Conservation (phyloP, 352 stramenopile genomes). For the Phytopythium sindhum region DNA sequence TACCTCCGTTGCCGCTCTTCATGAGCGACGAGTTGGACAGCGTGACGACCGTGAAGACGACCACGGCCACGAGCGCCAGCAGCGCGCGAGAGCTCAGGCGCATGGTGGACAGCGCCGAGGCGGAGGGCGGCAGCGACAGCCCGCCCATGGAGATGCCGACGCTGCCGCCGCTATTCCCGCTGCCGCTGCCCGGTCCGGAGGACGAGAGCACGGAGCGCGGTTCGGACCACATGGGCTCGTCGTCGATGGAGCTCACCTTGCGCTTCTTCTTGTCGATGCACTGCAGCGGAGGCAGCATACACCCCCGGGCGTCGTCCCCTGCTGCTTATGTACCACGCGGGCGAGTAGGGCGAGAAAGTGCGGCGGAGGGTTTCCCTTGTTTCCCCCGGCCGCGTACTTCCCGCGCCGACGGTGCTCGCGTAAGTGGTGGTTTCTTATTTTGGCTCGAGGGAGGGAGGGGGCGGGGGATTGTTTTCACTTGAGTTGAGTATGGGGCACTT, state of each 20-base stretch:
- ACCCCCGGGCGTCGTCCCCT: too few relatives aligned
- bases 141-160: conserved; percentile 6
- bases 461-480: neutral
- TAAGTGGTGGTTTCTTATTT: neutral
- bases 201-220: conserved; percentile 16
- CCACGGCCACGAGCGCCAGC: conserved; percentile 42
- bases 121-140: conserved; percentile 23
- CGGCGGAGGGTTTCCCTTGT: too few relatives aligned
- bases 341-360: too few relatives aligned
- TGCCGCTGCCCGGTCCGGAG: conserved; percentile 13
- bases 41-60: conserved; percentile 57
- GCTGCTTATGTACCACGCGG: too few relatives aligned
- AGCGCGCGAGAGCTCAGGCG: conserved; percentile 51
- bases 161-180: conserved; percentile 5
- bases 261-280: conserved; percentile 73
- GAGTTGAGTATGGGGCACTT: neutral
- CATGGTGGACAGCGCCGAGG: conserved; percentile 29
- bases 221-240: conserved; percentile 56
- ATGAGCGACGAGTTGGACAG: conserved; percentile 49
- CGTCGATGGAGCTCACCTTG: conserved; percentile 72
- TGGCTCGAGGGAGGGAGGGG: neutral
- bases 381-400: neutral
- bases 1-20: conserved; percentile 10
- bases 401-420: neutral
- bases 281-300: conserved; percentile 31